Base-by-base conservation (phyloP, 2,329 filamentous ascomycete species). In the Fusarium denticulatum region DNA sequence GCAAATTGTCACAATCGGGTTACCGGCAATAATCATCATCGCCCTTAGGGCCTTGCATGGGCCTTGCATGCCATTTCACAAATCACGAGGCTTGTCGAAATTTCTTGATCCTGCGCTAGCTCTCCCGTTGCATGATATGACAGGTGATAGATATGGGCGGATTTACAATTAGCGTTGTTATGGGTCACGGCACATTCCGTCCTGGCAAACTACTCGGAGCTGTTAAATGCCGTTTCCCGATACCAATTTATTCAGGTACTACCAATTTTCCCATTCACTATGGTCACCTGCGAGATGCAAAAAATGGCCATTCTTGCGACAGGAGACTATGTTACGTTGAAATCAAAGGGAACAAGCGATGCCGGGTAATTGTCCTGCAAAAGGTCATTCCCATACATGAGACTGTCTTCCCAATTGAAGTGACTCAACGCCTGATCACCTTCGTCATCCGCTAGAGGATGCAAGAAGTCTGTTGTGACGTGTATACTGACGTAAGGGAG, bases 391-490 rank as follows among this genome's bases (percentile, higher is more conserved):
- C 45, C 52, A 37, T 30, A 52, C 34, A 45, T 28, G 0, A 67
- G 40, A 22, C 37, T 45, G 10, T 67, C 24, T 9, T 67, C n/a
- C 64, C 62, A 67, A 11, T 60, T 50, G 8, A 52, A 13, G 14
- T 43, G 16, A 20, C 22, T 30, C 11, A 46, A 30, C 5, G 34
- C 15, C 6, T 39, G 34, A 18, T 65, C 45, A 1, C 26, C 28
- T 5, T 67, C 45, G 16, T 67, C 62, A 40, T 67, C 64, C 2
- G 39, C 62, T 6, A 67, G 16, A 37, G 64, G 64, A 12, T 67
- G 64, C 7, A 67, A n/a, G n/a, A 67, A 67, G 45, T 67, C 62
- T 11, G 52, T 67, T 8, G 64, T 67, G 8, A 67, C 62, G 36
- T 67, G 64, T 30, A 67, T 60, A 26, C 62, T 67, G 28, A 67